Base-by-base conservation (phyloP, 1,284 basidiomycete genomes). In the Hypsizygus ulmarius region DNA sequence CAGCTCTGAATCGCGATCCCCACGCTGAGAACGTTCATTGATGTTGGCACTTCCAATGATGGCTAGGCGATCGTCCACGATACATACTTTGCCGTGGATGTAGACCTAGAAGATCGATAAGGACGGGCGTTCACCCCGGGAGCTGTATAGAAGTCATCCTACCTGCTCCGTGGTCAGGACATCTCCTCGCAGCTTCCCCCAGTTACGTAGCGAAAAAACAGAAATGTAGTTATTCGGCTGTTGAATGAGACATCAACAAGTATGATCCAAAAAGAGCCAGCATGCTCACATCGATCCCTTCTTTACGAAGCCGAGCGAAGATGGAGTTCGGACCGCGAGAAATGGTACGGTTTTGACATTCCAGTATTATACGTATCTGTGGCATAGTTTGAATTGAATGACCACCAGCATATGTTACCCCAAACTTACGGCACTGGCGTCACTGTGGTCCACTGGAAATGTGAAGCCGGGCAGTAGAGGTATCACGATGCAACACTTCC, bases 31-130 rank as follows among this genome's bases (percentile, higher is more conserved):
- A 28, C 96, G 84, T 67, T 99, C 96, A 64, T 99, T 99, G 75
- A 99, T 96, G 65, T 99, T 99, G 14, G 96, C 96, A 49, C 94
- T 97, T n/a, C 96, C 96, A 58, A 97, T 97, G 56, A 99, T 93
- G n/a, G 87, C 95, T 36, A 97, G 75, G 28, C 94, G 86, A 63
- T 99, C 96, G 64, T 99, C 97, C 8, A 98, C 93, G 46, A 99
- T 87, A 74, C 96, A 95, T 21, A 86, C 79, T 72, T 93, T 93
- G 43, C 79, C 90, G 64, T 95, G 93, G 52, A 95, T 92, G 65
- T 96, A 95, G 12, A 95, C 86, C 82, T 88, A 42, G 52, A 40
- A 43, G 15, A 51, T 40, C 33, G 29, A 49, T 49, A 15, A 38
- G 32, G 14, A 29, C 12, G n/a, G 36, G 7, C 21, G n/a, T 39